Evolutionary conservation across 257 asterid species (phyloP), one percentile per base, ranked within the genome.

Genomic region (Gentiana straminea): DNA sequence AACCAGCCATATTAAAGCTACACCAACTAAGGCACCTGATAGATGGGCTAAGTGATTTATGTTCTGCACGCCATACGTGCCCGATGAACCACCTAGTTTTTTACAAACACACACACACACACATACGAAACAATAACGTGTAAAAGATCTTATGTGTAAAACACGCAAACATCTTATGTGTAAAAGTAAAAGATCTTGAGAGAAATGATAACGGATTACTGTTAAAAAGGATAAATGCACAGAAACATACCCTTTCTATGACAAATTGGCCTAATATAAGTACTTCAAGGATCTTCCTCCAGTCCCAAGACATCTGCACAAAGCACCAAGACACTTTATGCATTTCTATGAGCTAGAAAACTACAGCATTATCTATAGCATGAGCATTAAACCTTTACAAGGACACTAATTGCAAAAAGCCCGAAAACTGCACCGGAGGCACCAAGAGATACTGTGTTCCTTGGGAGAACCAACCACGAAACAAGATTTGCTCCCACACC

Each of bases 341-440:
- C 59, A 47, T 35, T 45, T 33, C 32, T 46, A 33, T 24, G 35
- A 55, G 24, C 24, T 39, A 4, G 60, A 11, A 35, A 55, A 33
- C 44, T 11, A 13, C 1, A 33, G 24, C 8, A 33, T 6, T 39
- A 4, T 50, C 33, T 33, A 58, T 33, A 35, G 56, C 41, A 15
- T 15, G 24, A 15, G 24, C 24, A 15, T 15, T 15, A 52, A 57
- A 63, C 97, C 94, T 85, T 88, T 70, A 92, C 98, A 12, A 92
- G 95, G 59, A 92, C 95, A 54, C 95, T 88, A 68, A 92, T 73
- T 43, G 97, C 95, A 55, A 91, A 91, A 51, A 87, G 93, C 74
- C 98, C 98, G 64, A 84, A 91, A 41, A 91, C 98, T 7, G 98
- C 98, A 60, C 94, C 98, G 53, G 98, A 92, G 41, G 98, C 94